Percentiles rank a stretch among this genome's conserved stretches.
phyloP scores from a whole-genome alignment of 805 yeast genomes.

The Candida vartiovaarae region DNA sequence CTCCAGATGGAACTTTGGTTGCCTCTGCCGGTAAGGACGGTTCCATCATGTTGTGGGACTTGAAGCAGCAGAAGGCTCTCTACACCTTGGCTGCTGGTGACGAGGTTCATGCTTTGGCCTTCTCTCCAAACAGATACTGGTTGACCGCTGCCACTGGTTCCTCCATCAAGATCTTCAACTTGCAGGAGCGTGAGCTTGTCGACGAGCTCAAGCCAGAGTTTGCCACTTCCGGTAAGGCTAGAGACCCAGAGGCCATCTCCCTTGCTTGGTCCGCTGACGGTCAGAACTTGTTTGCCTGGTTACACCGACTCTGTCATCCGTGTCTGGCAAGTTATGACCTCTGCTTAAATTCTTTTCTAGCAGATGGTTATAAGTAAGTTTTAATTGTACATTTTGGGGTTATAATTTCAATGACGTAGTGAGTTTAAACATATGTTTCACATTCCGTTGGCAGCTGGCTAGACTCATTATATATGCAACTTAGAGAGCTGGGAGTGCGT shows the following conservation, averaged over 20 bases:
- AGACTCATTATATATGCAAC: too few relatives aligned
- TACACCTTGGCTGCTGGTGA: conserved; percentile 94
- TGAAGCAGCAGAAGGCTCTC: conserved; percentile 74
- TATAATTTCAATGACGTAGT: not conserved
- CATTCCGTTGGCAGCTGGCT: too few relatives aligned
- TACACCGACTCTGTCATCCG: conserved; percentile 99
- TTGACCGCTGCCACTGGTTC: conserved; percentile 98
- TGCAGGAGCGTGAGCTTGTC: conserved; percentile 88
- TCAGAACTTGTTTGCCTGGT: conserved; percentile 98
- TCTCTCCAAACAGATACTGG: conserved; percentile 99
- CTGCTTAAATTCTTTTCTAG: conserved; percentile 15
- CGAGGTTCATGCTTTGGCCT: conserved; percentile 96
- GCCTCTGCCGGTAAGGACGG: conserved; percentile 99
- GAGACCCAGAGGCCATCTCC: conserved; percentile 97
- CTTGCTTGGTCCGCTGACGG: conserved; percentile 99
- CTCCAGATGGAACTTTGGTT: conserved; percentile 99
- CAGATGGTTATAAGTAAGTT: too few relatives aligned
- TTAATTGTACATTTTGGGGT: not conserved
- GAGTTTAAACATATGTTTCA: too few relatives aligned
- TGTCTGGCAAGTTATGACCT: conserved; percentile 99
- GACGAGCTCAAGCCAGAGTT: conserved; percentile 99
- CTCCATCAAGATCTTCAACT: conserved; percentile 96
- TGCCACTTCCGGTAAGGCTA: conserved; percentile 78
- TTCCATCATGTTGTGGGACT: conserved; percentile 96
- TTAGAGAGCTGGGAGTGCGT: too few relatives aligned